A percentile compares a stretch with the other conserved stretches of the same genome.
phyloP scores from a whole-genome alignment of 148 eudicot species.

The Vaccinium myrtillus region DNA sequence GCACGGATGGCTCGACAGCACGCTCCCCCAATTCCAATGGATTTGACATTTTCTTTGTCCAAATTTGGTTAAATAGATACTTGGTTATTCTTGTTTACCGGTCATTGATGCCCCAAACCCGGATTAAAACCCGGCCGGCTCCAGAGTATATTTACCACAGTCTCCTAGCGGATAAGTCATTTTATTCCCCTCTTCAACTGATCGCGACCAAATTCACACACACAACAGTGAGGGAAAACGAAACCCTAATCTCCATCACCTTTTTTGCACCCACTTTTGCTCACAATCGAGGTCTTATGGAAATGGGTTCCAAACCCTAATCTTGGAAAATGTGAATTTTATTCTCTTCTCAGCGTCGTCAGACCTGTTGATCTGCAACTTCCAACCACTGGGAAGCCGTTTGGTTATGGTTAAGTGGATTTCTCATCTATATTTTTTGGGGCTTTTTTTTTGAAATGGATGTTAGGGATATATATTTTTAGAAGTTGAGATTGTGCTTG shows the following conservation, averaged over 20 bases:
- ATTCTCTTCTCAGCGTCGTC: background rate
- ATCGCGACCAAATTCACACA: slow-evolving; percentile 5
- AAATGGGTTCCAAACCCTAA: slow-evolving; percentile 10
- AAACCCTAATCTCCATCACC: slow-evolving; percentile 6
- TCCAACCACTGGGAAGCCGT: background rate
- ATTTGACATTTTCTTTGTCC: background rate
- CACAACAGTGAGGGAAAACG: background rate
- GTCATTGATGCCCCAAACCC: background rate
- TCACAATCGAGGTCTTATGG: background rate
- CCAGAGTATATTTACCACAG: background rate
- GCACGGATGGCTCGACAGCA: too few species aligned
- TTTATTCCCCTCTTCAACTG: background rate
- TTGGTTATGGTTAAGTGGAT: background rate
- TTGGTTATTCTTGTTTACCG: background rate
- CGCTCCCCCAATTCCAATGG: background rate
- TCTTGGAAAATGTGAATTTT: background rate
- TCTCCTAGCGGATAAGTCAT: too few species aligned
- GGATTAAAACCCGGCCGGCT: slow-evolving; percentile 2
- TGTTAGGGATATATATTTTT: background rate
- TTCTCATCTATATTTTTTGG: background rate
- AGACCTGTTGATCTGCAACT: slow-evolving; percentile 2
- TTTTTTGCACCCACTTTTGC: background rate
- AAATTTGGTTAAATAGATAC: background rate
- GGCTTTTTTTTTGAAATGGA: background rate
- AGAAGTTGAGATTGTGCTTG: background rate